Base-by-base conservation (phyloP, 192 early-diverging fungal species). In the Rhizophagus clarus region DNA sequence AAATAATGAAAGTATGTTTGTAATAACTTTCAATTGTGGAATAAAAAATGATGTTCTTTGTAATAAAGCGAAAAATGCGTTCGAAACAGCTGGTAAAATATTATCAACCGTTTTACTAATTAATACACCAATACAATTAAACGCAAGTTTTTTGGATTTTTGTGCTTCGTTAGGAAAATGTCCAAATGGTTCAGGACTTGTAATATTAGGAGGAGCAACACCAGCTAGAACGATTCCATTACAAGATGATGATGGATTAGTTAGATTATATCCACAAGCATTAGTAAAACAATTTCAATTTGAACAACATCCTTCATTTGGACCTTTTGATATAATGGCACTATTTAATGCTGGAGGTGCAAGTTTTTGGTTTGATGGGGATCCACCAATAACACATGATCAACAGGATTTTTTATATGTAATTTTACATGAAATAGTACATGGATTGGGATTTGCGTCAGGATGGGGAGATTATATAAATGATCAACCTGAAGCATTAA, bases 391-490 rank as follows among this genome's bases (percentile, higher is more conserved):
- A 26, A 47, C 1, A 26, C 34, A 3, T 22, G 51, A 83, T 63
- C 82, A 87, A 72, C 74, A 64, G 3, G 86, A 87, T 62, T 80
- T 87, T 47, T 61, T 84, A n/a, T 79, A 67, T 61, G 83, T 81
- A 7, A 67, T 84, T 20, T 11, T 85, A 9, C 86, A 87, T 34
- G 86, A 87, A 37, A 42, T 84, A 20, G 64, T 85, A 8, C 86
- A 87, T 74, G 86, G 86, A 3, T 81, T 87, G 24, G 86, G 86
- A 63, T 85, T 87, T 40, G 32, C 82, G 20, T 84, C 83, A 26
- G 75, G 63, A 15, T 84, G 83, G 83, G 72, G 67, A 26, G 67
- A 82, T 40, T 75, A 84, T 26, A 32, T 80, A 1, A 63, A 63
- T 24, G 60, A 76, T 26, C 47, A 15, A 8, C 61, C 74, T 6